Percentiles rank a stretch among this genome's conserved stretches.
phyloP scores from a whole-genome alignment of 2,329 filamentous ascomycete species.

The Knufia fluminis region DNA sequence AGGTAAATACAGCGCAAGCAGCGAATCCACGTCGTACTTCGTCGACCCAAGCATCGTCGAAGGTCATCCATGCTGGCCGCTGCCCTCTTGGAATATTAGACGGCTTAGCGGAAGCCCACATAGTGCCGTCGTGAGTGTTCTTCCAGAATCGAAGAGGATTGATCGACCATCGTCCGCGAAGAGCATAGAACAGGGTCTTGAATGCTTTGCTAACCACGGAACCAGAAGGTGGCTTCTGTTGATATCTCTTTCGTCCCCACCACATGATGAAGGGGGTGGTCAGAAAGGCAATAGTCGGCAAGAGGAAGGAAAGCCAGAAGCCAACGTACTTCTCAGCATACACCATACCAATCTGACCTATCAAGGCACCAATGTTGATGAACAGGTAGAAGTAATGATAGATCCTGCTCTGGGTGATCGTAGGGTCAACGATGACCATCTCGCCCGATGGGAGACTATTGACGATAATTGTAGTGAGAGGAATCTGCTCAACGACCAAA shows the following conservation, averaged over 20 bases:
- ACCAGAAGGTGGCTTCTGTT: constrained; percentile 56
- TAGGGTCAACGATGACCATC: constrained; percentile 62
- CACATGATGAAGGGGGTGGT: constrained; percentile 53
- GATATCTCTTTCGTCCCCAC: constrained; percentile 54
- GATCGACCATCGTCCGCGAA: constrained; percentile 54
- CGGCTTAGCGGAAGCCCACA: constrained; percentile 25
- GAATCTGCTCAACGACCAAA: constrained; percentile 59
- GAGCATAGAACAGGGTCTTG: constrained; percentile 36
- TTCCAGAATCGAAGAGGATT: constrained; percentile 47
- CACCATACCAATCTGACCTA: constrained; percentile 57
- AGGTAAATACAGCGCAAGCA: constrained; percentile 57
- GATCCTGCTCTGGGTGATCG: constrained; percentile 57
- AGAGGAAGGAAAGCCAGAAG: constrained; percentile 62
- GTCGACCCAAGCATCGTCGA: constrained; percentile 75
- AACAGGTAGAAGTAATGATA: constrained; percentile 64
- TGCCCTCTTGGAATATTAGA: constrained; percentile 45
- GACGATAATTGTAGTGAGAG: constrained; percentile 49
- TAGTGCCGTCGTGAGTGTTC: constrained; percentile 14
- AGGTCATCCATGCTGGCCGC: constrained; percentile 61
- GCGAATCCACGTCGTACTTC: constrained; percentile 61
- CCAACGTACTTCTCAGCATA: constrained; percentile 69
- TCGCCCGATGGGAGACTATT: constrained; percentile 49
- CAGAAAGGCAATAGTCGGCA: constrained; percentile 59
- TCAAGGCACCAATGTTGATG: constrained; percentile 58
- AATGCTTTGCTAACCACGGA: constrained; percentile 41